These are phyloP conservation scores for Penicillium macrosclerotiorum DNA, from an alignment of 495 filamentous ascomycete species.

Conservation along the genomic window DNA sequence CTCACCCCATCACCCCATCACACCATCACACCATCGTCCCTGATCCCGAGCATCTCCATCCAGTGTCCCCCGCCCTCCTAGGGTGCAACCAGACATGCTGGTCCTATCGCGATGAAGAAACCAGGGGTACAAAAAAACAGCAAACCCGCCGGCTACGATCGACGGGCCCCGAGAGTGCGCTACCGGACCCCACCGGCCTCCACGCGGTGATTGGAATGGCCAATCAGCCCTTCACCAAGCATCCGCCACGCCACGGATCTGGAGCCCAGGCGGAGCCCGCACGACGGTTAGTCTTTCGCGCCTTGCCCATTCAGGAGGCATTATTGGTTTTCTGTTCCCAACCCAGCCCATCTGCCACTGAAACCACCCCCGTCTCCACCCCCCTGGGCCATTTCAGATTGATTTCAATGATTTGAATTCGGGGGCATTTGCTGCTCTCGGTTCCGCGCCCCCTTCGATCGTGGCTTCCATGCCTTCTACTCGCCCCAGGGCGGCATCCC, in stretches of 20 bases:
- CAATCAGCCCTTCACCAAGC: too few relatives aligned
- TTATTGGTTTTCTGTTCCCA: slow-evolving; percentile 10
- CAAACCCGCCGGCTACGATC: slow-evolving; percentile 10
- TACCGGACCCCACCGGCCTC: slow-evolving; percentile 2
- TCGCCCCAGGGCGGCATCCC: too few relatives aligned
- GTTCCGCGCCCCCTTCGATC: slow-evolving; percentile 13
- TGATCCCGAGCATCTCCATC: slow-evolving; percentile 1
- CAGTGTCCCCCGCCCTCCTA: slow-evolving; percentile 3
- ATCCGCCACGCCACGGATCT: too few relatives aligned
- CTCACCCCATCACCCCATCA: too few relatives aligned
- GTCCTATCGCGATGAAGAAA: slow-evolving; percentile 17
- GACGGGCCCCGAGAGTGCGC: slow-evolving; percentile 7
- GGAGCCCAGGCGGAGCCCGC: too few relatives aligned
- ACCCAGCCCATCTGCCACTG: not conserved
- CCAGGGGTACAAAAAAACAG: slow-evolving; percentile 8
- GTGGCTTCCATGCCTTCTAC: slow-evolving; percentile 12
- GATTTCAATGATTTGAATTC: too few relatives aligned
- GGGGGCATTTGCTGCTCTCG: too few relatives aligned
- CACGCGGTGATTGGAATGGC: too few relatives aligned
- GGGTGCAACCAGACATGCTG: not conserved
- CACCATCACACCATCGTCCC: too few relatives aligned
- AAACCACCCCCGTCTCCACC: too few relatives aligned
- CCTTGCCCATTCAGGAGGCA: slow-evolving; percentile 2
- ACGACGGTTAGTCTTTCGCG: slow-evolving; percentile 11
- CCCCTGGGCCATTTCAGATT: too few relatives aligned